These are phyloP conservation scores for Mycosphaerelloides madeirae DNA, from an alignment of 2,329 filamentous ascomycete genomes.

Conservation along the genomic window DNA sequence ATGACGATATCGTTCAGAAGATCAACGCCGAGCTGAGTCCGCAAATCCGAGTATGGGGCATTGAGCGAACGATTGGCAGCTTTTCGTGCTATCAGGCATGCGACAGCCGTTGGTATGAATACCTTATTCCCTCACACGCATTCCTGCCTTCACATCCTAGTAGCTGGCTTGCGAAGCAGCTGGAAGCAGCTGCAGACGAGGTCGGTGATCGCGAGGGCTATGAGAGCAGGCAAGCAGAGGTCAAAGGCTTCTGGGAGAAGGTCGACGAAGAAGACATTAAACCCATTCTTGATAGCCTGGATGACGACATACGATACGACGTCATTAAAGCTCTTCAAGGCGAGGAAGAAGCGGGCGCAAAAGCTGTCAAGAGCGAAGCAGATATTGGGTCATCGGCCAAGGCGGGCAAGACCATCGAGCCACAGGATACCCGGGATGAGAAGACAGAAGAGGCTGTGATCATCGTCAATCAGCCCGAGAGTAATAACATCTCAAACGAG, in stretches of 20 bases:
- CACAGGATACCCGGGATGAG: slow-evolving; percentile 16
- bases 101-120: slow-evolving; percentile 96
- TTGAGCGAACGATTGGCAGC: slow-evolving; percentile 78
- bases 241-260: slow-evolving; percentile 74
- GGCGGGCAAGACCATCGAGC: slow-evolving; percentile 13
- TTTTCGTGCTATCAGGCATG: slow-evolving; percentile 95
- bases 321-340: slow-evolving; percentile 59
- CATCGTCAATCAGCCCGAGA: slow-evolving; percentile 25
- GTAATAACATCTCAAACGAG: slow-evolving; percentile 9
- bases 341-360: slow-evolving; percentile 33
- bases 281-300: slow-evolving; percentile 57
- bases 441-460: slow-evolving; percentile 30
- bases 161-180: slow-evolving; percentile 75
- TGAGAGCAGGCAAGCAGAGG: slow-evolving; percentile 66
- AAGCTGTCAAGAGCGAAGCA: slow-evolving; percentile 30
- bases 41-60: slow-evolving; percentile 94
- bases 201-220: slow-evolving; percentile 67
- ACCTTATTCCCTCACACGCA: slow-evolving; percentile 87
- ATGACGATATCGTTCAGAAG: slow-evolving; percentile 77
- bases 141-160: slow-evolving; percentile 88
- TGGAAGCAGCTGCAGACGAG: slow-evolving; percentile 73
- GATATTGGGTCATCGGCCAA: slow-evolving; percentile 32
- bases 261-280: slow-evolving; percentile 77
- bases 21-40: slow-evolving; percentile 81
- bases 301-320: slow-evolving; percentile 58